phyloP scores from a whole-genome alignment of 352 stramenopile genomes.

The Globisporangium yorkense region DNA sequence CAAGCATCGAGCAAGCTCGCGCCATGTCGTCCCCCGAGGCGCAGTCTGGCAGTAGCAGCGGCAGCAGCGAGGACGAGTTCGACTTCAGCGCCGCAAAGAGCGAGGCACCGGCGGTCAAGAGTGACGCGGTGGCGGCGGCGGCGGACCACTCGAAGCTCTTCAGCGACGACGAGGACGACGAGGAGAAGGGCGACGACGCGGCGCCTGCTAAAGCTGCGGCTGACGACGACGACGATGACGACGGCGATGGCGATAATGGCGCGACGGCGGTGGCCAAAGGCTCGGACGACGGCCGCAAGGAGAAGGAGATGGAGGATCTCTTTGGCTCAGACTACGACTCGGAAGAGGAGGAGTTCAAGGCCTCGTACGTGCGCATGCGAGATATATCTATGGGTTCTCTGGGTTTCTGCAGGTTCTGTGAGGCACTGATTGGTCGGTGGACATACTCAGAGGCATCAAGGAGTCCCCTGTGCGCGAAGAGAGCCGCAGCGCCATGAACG shows the following conservation, averaged over 20 bases:
- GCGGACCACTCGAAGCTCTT: constrained; percentile 49
- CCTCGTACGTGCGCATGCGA: constrained; percentile 39
- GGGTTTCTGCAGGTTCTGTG: no score
- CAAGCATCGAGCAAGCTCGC: background rate
- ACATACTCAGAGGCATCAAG: constrained; percentile 64
- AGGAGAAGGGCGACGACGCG: constrained; percentile 27
- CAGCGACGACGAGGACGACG: constrained; percentile 65
- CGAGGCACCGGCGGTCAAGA: constrained; percentile 14
- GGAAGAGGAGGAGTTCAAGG: constrained; percentile 86
- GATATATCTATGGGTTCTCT: background rate
- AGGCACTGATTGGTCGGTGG: background rate
- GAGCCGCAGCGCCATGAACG: constrained; percentile 26
- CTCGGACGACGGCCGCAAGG: constrained; percentile 35
- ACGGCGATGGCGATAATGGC: constrained; percentile 21
- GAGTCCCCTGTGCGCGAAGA: constrained; percentile 71
- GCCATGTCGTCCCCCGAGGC: constrained; percentile 64
- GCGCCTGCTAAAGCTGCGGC: no score
- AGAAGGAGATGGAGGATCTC: constrained; percentile 86
- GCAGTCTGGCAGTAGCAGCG: constrained; percentile 36
- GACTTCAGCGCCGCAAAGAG: constrained; percentile 37
- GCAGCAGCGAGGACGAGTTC: constrained; percentile 78
- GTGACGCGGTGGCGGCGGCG: constrained; percentile 5
- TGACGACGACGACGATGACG: constrained; percentile 38
- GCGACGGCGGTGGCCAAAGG: constrained; percentile 1
- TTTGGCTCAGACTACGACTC: constrained; percentile 88